Conservation (phyloP, 148 eudicot species). For the Mesembryanthemum crystallinum region DNA sequence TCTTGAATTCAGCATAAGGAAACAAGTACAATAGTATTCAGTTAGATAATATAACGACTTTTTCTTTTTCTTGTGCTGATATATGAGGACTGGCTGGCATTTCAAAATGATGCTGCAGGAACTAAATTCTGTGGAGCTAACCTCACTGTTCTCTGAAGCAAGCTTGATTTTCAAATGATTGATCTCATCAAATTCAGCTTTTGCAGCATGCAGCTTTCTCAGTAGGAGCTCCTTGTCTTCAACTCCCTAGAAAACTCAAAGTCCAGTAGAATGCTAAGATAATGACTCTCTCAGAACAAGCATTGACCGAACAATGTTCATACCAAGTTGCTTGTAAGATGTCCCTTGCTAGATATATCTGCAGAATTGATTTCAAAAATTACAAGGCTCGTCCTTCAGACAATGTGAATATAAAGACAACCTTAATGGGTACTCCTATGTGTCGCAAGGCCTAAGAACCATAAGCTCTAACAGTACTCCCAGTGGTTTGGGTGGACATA, state of each 20-base stretch:
- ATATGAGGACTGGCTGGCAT: not conserved
- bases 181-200: conserved; percentile 53
- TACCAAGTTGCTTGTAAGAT: conserved; percentile 26
- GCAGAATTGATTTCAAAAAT: conserved; percentile 19
- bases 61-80: not conserved
- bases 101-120: not conserved
- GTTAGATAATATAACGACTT: not conserved
- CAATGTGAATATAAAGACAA: not conserved
- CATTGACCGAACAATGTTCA: not conserved
- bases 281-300: not conserved
- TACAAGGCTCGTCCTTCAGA: not conserved
- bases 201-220: conserved; percentile 45
- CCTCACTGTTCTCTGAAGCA: conserved; percentile 57
- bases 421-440: not conserved
- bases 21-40: not conserved
- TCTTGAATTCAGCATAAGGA: too few species aligned
- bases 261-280: not conserved
- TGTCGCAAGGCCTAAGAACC: not conserved
- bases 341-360: conserved; percentile 26
- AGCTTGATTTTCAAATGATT: conserved; percentile 37
- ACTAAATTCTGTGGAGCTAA: conserved; percentile 16
- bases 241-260: conserved; percentile 25
- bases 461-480: not conserved
- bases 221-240: conserved; percentile 28
- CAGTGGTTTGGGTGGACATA: not conserved